phyloP scores from a whole-genome alignment of 768 basidiomycete genomes.

The Clavulina sp. region DNA sequence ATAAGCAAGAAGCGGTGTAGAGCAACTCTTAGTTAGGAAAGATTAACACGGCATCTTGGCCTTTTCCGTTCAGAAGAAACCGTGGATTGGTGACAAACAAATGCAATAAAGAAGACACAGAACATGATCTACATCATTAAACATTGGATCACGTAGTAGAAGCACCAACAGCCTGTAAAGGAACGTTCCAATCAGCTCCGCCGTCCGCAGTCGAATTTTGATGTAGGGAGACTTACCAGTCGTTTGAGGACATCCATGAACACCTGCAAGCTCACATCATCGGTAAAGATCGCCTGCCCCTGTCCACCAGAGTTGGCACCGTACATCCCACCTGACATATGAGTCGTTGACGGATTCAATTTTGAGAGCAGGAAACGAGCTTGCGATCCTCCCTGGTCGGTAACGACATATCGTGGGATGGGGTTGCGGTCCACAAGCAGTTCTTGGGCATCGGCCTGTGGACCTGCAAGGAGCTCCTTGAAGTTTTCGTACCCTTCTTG shows the following conservation, averaged over 20 bases:
- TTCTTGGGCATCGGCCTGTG: slow-evolving; percentile 84
- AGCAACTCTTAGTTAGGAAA: too few relatives aligned
- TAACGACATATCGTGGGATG: slow-evolving; percentile 93
- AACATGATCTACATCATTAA: background rate
- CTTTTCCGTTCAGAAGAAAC: background rate
- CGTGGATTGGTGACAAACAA: background rate
- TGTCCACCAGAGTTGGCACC: slow-evolving; percentile 50
- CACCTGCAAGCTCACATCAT: slow-evolving; percentile 93
- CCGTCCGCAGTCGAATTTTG: background rate
- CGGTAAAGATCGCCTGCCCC: slow-evolving; percentile 94
- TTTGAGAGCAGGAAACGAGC: slow-evolving; percentile 96
- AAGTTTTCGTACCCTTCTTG: slow-evolving; percentile 99
- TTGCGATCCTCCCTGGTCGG: slow-evolving; percentile 93
- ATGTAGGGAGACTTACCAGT: slow-evolving; percentile 30
- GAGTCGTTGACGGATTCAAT: slow-evolving; percentile 93
- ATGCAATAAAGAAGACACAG: background rate
- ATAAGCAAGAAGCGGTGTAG: too few relatives aligned
- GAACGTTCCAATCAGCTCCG: background rate
- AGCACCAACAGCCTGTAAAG: slow-evolving; percentile 12
- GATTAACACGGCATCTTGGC: too few relatives aligned
- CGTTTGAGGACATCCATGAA: slow-evolving; percentile 97
- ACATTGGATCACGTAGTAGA: slow-evolving; percentile 10
- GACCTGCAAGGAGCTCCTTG: slow-evolving; percentile 77
- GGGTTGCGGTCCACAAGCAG: slow-evolving; percentile 90
- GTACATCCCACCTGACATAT: slow-evolving; percentile 80